These are phyloP conservation scores for Paecilomyces dactylethromorphus DNA, from an alignment of 2,329 filamentous ascomycete genomes.

Conservation along the genomic window DNA sequence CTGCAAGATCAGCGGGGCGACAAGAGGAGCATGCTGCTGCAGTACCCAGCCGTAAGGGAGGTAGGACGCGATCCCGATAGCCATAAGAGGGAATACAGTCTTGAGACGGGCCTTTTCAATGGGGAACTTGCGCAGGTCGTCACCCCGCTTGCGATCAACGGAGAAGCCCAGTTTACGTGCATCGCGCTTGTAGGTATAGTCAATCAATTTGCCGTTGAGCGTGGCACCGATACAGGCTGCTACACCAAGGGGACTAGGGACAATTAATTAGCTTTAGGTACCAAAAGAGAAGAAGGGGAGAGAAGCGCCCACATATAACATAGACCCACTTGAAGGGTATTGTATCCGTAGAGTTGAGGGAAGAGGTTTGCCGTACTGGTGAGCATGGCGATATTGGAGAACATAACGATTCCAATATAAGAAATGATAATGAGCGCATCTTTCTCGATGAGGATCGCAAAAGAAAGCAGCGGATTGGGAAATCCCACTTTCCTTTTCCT, in stretches of 20 bases:
- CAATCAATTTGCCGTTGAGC: slow-evolving; percentile 52
- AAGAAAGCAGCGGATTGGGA: slow-evolving; percentile 27
- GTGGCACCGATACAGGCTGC: slow-evolving; percentile 8
- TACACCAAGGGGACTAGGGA: slow-evolving; percentile 21
- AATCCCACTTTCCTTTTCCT: slow-evolving; percentile 10
- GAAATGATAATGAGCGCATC: slow-evolving; percentile 24
- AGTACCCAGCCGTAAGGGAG: slow-evolving; percentile 35
- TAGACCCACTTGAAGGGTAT: slow-evolving; percentile 38
- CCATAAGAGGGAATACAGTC: slow-evolving; percentile 25
- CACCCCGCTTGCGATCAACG: slow-evolving; percentile 52
- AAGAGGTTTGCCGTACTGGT: slow-evolving; percentile 39
- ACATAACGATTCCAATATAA: slow-evolving; percentile 32
- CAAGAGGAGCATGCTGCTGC: slow-evolving; percentile 22
- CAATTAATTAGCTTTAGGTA: slow-evolving; percentile 1
- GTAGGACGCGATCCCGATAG: slow-evolving; percentile 15
- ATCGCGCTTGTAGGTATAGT: slow-evolving; percentile 66
- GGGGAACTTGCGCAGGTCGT: slow-evolving; percentile 47
- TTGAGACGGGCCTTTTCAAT: slow-evolving; percentile 38
- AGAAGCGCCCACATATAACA: slow-evolving; percentile 15
- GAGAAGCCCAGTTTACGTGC: slow-evolving; percentile 55
- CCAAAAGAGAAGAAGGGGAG: neutral
- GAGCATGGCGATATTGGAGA: slow-evolving; percentile 38
- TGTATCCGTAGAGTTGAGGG: slow-evolving; percentile 37
- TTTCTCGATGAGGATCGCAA: slow-evolving; percentile 25
- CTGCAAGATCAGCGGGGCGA: slow-evolving; percentile 25